phyloP scores from a whole-genome alignment of 176 grass and related monocot genomes.

The Puccinellia tenuiflora region DNA sequence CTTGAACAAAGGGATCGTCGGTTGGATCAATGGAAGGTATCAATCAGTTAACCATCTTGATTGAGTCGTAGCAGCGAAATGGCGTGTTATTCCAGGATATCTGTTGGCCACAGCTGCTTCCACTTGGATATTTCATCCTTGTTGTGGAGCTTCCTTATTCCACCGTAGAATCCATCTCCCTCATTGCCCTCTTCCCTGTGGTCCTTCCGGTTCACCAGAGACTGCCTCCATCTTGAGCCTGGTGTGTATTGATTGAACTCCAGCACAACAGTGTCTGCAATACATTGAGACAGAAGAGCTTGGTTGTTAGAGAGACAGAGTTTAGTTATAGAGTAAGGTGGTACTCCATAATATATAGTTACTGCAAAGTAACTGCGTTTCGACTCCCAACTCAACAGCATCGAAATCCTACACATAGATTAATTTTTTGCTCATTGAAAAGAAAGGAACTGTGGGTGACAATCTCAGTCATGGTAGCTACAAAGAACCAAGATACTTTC shows the following conservation, averaged over 20 bases:
- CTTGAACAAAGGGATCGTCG: not conserved
- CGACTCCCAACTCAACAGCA: not conserved
- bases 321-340: not conserved
- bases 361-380: not conserved
- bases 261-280: constrained; percentile 58
- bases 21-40: constrained; percentile 13
- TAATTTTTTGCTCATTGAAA: not conserved
- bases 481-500: not conserved
- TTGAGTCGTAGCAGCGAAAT: not conserved
- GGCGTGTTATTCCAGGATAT: constrained; percentile 57
- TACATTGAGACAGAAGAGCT: not conserved
- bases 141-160: constrained; percentile 62
- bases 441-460: not conserved
- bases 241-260: constrained; percentile 91
- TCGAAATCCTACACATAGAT: not conserved
- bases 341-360: not conserved
- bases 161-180: constrained; percentile 86
- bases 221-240: constrained; percentile 84
- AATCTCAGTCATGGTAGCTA: not conserved
- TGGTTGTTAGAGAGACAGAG: not conserved
- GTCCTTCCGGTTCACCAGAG: constrained; percentile 55
- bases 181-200: constrained; percentile 86
- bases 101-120: constrained; percentile 76
- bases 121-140: constrained; percentile 80
- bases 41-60: constrained; percentile 21